Evolutionary conservation across 805 yeast species (phyloP).

Genomic region (Priceomyces haplophilus): DNA sequence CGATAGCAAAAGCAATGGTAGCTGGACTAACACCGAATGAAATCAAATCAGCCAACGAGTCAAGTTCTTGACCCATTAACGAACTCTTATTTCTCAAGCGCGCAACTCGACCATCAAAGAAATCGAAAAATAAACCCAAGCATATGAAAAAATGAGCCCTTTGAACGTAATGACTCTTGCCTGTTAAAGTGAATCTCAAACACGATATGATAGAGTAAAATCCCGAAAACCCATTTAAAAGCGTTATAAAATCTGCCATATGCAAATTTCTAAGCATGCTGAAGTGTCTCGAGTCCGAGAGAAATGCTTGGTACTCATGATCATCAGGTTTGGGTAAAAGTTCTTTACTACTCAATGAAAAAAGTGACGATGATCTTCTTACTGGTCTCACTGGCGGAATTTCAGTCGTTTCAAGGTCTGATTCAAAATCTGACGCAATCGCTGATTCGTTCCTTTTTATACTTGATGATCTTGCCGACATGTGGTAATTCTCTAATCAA

Average conservation of each 20-base stretch:
- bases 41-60: slow-evolving; percentile 90
- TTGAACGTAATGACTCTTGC: slow-evolving; percentile 66
- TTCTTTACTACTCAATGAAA: slow-evolving; percentile 48
- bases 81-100: slow-evolving; percentile 88
- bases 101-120: slow-evolving; percentile 96
- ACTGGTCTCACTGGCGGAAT: slow-evolving; percentile 19
- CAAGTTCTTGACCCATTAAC: slow-evolving; percentile 95
- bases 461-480: slow-evolving; percentile 15
- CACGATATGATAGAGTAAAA: slow-evolving; percentile 88
- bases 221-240: slow-evolving; percentile 91
- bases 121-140: slow-evolving; percentile 92
- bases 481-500: slow-evolving; percentile 1
- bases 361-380: slow-evolving; percentile 53
- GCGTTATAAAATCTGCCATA: slow-evolving; percentile 93
- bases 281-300: slow-evolving; percentile 80
- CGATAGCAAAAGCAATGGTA: slow-evolving; percentile 84
- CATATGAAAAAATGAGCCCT: slow-evolving; percentile 86
- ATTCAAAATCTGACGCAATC: slow-evolving; percentile 35
- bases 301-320: slow-evolving; percentile 72
- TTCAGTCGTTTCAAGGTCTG: slow-evolving; percentile 24
- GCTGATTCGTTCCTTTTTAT: slow-evolving; percentile 32
- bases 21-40: slow-evolving; percentile 97
- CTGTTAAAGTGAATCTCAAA: slow-evolving; percentile 72
- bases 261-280: slow-evolving; percentile 84
- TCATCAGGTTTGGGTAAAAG: slow-evolving; percentile 76